phyloP scores from a whole-genome alignment of 768 basidiomycete species.

The Infundibulicybe gibba region DNA sequence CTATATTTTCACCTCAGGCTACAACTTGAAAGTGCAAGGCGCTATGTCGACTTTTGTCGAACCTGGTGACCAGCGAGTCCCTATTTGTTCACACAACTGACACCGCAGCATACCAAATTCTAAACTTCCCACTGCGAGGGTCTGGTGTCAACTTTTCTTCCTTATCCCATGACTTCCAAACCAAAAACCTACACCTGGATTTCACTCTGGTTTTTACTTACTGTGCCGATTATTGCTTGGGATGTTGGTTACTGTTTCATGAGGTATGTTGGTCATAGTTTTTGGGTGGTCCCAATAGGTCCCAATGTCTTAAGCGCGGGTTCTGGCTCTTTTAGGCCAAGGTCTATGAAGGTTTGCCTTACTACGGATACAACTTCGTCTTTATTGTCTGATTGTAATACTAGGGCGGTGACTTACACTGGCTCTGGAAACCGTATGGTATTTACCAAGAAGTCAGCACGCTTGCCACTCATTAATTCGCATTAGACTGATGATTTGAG shows the following conservation, averaged over 20 bases:
- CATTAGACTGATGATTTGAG: neutral
- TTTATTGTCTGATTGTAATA: neutral
- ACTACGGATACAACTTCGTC: neutral
- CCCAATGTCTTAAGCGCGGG: neutral
- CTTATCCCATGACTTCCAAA: constrained; percentile 30
- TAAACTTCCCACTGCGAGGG: no score
- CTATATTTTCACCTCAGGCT: no score
- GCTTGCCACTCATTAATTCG: constrained; percentile 24
- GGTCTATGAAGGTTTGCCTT: constrained; percentile 61
- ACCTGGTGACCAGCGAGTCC: no score
- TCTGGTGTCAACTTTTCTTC: constrained; percentile 6
- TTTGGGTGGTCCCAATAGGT: constrained; percentile 3
- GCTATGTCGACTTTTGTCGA: no score
- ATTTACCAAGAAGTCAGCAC: constrained; percentile 63
- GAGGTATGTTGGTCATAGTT: constrained; percentile 44
- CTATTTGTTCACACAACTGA: no score
- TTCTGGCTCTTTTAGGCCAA: constrained; percentile 55
- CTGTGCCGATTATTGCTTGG: constrained; percentile 67
- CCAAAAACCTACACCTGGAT: constrained; percentile 55
- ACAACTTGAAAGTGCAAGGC: no score
- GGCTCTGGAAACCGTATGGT: constrained; percentile 87
- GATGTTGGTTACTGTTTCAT: constrained; percentile 81
- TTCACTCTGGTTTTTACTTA: constrained; percentile 66
- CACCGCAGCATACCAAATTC: no score
- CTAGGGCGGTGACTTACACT: constrained; percentile 82